Conservation (phyloP, 2,329 filamentous ascomycete genomes). For the Trichoderma gracile region DNA sequence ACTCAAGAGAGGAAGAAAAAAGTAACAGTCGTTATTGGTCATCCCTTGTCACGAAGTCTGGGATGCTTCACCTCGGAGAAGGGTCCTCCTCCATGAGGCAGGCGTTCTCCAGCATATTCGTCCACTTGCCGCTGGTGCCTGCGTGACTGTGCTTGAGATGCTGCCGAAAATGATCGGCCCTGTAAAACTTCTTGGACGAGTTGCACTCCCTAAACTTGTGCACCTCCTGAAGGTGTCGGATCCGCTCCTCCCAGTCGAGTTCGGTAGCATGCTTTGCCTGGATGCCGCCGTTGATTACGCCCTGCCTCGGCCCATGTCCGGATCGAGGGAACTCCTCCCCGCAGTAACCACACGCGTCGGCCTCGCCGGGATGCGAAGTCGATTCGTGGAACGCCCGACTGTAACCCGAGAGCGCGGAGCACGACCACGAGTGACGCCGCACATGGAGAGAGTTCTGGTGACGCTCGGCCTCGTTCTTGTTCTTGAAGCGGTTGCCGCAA, state of each 20-base stretch:
- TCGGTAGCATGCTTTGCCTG: conserved; percentile 61
- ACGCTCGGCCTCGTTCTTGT: conserved; percentile 96
- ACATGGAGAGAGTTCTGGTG: conserved; percentile 95
- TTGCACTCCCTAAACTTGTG: conserved; percentile 99
- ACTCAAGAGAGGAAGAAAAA: too few relatives aligned
- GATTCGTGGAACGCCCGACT: conserved; percentile 87
- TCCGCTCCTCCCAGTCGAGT: conserved; percentile 83
- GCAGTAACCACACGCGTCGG: conserved; percentile 91
- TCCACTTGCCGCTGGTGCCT: conserved; percentile 97
- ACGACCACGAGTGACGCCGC: conserved; percentile 93
- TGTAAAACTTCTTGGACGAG: conserved; percentile 95
- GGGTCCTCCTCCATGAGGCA: conserved; percentile 88
- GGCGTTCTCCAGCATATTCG: conserved; percentile 93
- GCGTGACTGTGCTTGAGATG: conserved; percentile 97
- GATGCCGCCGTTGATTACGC: conserved; percentile 40
- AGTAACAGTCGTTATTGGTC: not conserved
- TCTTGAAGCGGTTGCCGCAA: conserved; percentile 95
- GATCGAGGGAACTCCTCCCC: conserved; percentile 78
- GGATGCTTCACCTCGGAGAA: conserved; percentile 34
- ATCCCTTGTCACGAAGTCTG: not conserved
- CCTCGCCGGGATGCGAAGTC: conserved; percentile 62
- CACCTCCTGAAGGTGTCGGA: conserved; percentile 82
- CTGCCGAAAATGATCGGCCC: conserved; percentile 96
- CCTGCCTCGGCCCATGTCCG: conserved; percentile 43
- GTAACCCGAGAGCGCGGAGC: conserved; percentile 76